Conservation (phyloP, 2,329 filamentous ascomycete species). For the Pseudocercospora ulei region DNA sequence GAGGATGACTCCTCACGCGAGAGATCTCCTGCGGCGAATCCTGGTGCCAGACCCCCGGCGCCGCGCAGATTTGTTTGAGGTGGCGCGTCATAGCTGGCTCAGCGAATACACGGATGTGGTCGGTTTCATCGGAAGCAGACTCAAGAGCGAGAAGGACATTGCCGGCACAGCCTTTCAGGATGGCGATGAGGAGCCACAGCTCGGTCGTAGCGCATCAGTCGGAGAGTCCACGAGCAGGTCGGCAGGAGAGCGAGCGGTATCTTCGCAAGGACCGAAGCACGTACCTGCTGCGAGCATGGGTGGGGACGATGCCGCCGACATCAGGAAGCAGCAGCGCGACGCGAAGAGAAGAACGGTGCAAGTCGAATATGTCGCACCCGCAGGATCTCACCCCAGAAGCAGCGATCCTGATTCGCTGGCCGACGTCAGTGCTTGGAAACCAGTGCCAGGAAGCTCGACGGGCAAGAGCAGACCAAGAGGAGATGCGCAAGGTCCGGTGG, state of each 20-base stretch:
- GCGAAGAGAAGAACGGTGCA: constrained; percentile 90
- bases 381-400: constrained; percentile 67
- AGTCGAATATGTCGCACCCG: constrained; percentile 91
- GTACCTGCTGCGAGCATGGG: constrained; percentile 19
- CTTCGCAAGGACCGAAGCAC: constrained; percentile 20
- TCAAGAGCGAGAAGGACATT: constrained; percentile 76
- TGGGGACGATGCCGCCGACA: constrained; percentile 24
- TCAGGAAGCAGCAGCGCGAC: constrained; percentile 54
- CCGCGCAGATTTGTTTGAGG: constrained; percentile 91
- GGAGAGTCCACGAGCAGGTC: constrained; percentile 60
- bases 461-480: constrained; percentile 44
- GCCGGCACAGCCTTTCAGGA: constrained; percentile 59
- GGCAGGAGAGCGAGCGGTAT: constrained; percentile 16
- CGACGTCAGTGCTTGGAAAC: constrained; percentile 14
- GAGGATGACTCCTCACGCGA: constrained; percentile 85
- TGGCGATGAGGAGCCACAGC: constrained; percentile 48
- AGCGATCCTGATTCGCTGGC: constrained; percentile 44
- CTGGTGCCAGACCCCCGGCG: constrained; percentile 91
- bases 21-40: constrained; percentile 84
- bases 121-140: constrained; percentile 91
- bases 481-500: constrained; percentile 47
- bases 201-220: constrained; percentile 84
- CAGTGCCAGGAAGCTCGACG: constrained; percentile 27
- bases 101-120: constrained; percentile 96
- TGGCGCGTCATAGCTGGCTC: constrained; percentile 94